phyloP scores from a whole-genome alignment of 495 filamentous ascomycete genomes.

The Podospora appendiculata region DNA sequence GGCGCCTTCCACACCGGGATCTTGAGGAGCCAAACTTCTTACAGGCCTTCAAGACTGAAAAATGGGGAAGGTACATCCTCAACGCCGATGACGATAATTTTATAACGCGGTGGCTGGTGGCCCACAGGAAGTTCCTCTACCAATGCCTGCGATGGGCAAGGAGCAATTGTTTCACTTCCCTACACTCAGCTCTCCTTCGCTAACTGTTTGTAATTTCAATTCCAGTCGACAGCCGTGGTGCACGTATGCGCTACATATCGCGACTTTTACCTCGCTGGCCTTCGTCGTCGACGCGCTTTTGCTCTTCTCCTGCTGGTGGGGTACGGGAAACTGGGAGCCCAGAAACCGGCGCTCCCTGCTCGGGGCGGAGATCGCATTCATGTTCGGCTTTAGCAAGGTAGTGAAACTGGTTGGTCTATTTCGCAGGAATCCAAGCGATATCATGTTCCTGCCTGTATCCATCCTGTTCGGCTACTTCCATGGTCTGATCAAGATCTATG shows the following conservation, averaged over 20 bases:
- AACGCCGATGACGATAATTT: constrained; percentile 84
- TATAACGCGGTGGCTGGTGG: constrained; percentile 72
- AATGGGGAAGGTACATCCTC: constrained; percentile 63
- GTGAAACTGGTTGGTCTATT: constrained; percentile 72
- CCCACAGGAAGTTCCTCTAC: constrained; percentile 61
- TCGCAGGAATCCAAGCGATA: constrained; percentile 59
- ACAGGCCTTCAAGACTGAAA: constrained; percentile 62
- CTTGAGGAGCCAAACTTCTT: constrained; percentile 68
- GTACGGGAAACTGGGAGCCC: constrained; percentile 34
- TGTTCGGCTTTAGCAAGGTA: constrained; percentile 60
- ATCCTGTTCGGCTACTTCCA: constrained; percentile 74
- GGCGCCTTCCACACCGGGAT: constrained; percentile 77
- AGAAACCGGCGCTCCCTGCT: constrained; percentile 37
- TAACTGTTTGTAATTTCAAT: too few relatives aligned
- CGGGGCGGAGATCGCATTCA: constrained; percentile 36
- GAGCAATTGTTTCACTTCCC: constrained; percentile 52
- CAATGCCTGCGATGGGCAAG: constrained; percentile 77
- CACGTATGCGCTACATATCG: constrained; percentile 66
- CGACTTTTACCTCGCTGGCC: constrained; percentile 64
- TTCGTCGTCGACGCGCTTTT: constrained; percentile 57
- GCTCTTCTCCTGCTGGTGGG: constrained; percentile 47
- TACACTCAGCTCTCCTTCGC: not conserved
- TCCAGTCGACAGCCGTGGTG: constrained; percentile 65
- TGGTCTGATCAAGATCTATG: constrained; percentile 69
- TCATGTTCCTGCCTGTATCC: constrained; percentile 59